Percentiles rank a stretch among this genome's conserved stretches.
phyloP scores from a whole-genome alignment of 805 yeast genomes.

The Nematodospora valgi region DNA sequence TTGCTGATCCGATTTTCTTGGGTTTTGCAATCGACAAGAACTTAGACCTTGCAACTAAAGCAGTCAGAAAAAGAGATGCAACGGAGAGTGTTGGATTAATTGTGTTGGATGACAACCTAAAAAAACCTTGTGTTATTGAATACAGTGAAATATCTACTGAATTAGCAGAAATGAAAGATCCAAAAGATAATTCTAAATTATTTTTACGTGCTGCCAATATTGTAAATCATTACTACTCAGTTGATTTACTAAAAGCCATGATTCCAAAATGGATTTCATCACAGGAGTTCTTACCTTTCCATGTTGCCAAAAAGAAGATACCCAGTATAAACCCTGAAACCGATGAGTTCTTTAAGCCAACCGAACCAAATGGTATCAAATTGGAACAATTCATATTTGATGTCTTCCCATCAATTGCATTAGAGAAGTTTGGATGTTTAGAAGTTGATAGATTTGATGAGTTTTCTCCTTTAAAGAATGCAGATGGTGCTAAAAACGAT shows the following conservation, averaged over 20 bases:
- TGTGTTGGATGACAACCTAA: constrained; percentile 56
- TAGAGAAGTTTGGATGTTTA: constrained; percentile 78
- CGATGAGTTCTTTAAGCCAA: constrained; percentile 55
- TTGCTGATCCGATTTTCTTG: constrained; percentile 87
- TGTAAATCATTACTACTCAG: constrained; percentile 93
- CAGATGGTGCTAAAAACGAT: constrained; percentile 76
- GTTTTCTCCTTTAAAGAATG: constrained; percentile 93
- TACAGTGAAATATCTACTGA: constrained; percentile 84
- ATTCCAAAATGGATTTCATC: constrained; percentile 70
- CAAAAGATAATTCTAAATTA: constrained; percentile 48
- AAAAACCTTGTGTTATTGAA: constrained; percentile 86
- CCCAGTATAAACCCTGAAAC: constrained; percentile 49
- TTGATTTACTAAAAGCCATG: constrained; percentile 57
- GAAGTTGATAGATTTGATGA: constrained; percentile 86
- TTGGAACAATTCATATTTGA: constrained; percentile 97
- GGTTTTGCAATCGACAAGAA: constrained; percentile 74
- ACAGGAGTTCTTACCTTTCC: constrained; percentile 77
- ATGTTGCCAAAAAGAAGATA: constrained; percentile 89
- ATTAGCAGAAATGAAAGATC: constrained; percentile 64
- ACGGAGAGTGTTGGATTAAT: constrained; percentile 89
- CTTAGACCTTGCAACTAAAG: constrained; percentile 85
- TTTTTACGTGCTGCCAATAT: constrained; percentile 91
- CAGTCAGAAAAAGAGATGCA: constrained; percentile 88
- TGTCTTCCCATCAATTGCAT: constrained; percentile 76
- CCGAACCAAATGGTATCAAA: constrained; percentile 83